Conservation (phyloP, 345 rosid species). For the Populus nigra region DNA sequence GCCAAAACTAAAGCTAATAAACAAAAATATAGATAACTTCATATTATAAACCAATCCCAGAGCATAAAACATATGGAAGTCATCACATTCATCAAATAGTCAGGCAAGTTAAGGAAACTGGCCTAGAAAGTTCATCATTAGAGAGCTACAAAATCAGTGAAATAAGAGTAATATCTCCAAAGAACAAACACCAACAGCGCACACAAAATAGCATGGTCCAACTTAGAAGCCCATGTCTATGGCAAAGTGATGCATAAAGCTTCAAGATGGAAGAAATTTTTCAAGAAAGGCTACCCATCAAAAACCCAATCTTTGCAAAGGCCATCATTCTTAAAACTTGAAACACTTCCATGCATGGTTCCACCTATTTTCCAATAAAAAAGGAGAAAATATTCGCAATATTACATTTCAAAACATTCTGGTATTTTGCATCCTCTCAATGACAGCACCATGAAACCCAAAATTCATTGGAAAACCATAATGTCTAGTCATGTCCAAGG, state of each 20-base stretch:
- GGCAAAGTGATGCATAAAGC: background rate
- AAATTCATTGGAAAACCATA: background rate
- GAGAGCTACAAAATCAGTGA: background rate
- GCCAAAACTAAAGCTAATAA: constrained; percentile 70
- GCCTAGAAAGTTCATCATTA: background rate
- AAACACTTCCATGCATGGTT: background rate
- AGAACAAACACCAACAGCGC: background rate
- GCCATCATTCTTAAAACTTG: background rate
- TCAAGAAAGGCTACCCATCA: background rate
- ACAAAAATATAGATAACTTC: constrained; percentile 14
- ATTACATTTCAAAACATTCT: background rate
- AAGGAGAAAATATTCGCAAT: background rate
- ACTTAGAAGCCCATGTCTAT: background rate
- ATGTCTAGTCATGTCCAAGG: background rate
- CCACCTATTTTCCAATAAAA: background rate
- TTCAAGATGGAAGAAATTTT: background rate
- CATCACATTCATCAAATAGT: background rate
- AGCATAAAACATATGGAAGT: constrained; percentile 5
- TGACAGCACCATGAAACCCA: background rate
- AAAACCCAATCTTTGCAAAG: background rate
- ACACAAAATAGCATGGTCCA: background rate
- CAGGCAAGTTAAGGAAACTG: background rate
- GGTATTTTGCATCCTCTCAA: background rate
- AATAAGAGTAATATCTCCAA: background rate
- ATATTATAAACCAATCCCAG: constrained; percentile 14